Conservation (phyloP, 352 stramenopile genomes). For the Phytophthora sp. region DNA sequence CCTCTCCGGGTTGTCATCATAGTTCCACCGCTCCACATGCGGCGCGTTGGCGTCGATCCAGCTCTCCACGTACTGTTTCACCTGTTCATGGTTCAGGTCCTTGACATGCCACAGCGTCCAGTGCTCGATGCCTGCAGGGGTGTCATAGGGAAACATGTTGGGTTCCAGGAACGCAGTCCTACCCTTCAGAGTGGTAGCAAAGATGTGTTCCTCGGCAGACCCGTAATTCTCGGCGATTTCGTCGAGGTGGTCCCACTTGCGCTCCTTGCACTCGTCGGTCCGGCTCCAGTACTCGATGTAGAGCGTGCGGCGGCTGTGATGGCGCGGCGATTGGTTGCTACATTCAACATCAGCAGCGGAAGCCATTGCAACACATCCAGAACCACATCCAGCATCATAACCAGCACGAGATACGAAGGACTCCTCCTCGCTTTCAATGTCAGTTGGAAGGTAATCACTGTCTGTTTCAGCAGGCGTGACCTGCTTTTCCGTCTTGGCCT, state of each 20-base stretch:
- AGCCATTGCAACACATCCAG: constrained; percentile 39
- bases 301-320: constrained; percentile 69
- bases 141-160: constrained; percentile 92
- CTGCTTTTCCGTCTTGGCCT: constrained; percentile 30
- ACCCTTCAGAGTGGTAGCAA: constrained; percentile 79
- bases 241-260: constrained; percentile 89
- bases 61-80: constrained; percentile 90
- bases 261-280: constrained; percentile 87
- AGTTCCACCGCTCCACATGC: constrained; percentile 83
- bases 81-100: constrained; percentile 78
- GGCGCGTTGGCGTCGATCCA: constrained; percentile 88
- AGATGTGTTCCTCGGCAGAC: constrained; percentile 84
- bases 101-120: constrained; percentile 88
- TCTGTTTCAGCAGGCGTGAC: constrained; percentile 37
- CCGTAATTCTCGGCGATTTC: constrained; percentile 82
- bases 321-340: constrained; percentile 38
- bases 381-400: constrained; percentile 32
- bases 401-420: constrained; percentile 24
- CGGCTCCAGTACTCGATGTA: constrained; percentile 91
- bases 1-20: constrained; percentile 89
- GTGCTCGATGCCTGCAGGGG: constrained; percentile 87
- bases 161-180: constrained; percentile 84
- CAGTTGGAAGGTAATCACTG: constrained; percentile 49
- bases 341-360: constrained; percentile 65
- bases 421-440: constrained; percentile 40